These are phyloP conservation scores for Penstemon newberryi DNA, from an alignment of 257 asterid genomes.

Conservation along the genomic window DNA sequence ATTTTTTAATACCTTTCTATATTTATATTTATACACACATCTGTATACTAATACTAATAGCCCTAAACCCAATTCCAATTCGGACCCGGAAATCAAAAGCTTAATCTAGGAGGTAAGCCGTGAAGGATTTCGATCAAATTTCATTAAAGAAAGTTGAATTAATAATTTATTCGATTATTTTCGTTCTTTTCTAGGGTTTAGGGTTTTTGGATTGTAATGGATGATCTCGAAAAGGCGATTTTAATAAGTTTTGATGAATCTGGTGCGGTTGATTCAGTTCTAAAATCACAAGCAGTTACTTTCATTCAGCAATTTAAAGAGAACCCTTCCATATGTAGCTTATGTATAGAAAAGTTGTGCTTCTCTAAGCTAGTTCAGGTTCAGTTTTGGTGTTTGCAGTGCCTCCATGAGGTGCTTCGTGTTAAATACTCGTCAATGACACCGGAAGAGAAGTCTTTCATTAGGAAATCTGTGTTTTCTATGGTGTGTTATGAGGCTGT, in stretches of 20 bases:
- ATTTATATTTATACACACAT: background rate
- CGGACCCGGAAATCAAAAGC: too few relatives aligned
- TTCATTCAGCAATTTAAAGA: slow-evolving; percentile 73
- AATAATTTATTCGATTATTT: background rate
- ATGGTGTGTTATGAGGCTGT: slow-evolving; percentile 64
- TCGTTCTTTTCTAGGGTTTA: slow-evolving; percentile 38
- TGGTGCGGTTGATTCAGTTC: slow-evolving; percentile 57
- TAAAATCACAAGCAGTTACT: slow-evolving; percentile 74
- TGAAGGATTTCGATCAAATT: too few relatives aligned
- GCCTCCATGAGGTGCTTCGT: slow-evolving; percentile 76
- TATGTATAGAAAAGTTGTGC: slow-evolving; percentile 72
- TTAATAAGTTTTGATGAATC: slow-evolving; percentile 84
- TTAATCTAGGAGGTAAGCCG: too few relatives aligned
- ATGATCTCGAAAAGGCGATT: slow-evolving; percentile 91
- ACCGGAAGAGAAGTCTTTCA: slow-evolving; percentile 65
- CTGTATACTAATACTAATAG: background rate
- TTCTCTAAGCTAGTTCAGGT: slow-evolving; percentile 66
- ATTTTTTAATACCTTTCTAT: background rate
- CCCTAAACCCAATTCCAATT: too few relatives aligned
- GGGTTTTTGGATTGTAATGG: slow-evolving; percentile 61
- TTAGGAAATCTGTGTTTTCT: slow-evolving; percentile 70
- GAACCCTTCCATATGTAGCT: slow-evolving; percentile 61
- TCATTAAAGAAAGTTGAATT: background rate
- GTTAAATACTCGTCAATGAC: slow-evolving; percentile 64
- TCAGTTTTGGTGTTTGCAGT: slow-evolving; percentile 93